Percentiles rank a stretch among this genome's conserved stretches.
Evolutionary conservation across 148 eudicot genomes (phyloP).

Genomic region (Rhododendron ovatum): DNA sequence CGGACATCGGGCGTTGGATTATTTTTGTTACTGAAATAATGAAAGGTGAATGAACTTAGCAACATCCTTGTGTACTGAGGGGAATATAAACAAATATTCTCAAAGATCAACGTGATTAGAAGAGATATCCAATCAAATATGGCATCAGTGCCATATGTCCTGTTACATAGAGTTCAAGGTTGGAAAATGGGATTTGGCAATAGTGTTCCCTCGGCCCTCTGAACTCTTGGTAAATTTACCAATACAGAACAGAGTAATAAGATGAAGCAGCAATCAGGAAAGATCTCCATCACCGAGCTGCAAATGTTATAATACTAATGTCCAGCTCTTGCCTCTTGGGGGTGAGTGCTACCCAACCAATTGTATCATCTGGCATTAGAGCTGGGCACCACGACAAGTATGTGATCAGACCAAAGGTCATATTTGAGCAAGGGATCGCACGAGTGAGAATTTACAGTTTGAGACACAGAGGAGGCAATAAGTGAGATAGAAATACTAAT

Average conservation of each 20-base stretch:
- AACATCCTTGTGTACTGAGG: background rate
- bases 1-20: background rate
- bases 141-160: background rate
- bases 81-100: background rate
- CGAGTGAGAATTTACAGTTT: background rate
- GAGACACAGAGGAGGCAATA: background rate
- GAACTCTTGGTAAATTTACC: background rate
- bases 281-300: background rate
- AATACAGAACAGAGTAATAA: background rate
- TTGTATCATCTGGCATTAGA: background rate
- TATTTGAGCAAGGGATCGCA: background rate
- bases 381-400: background rate
- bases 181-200: background rate
- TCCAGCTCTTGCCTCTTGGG: background rate
- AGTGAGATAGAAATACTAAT: background rate
- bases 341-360: background rate
- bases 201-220: background rate
- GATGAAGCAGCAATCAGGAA: background rate
- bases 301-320: background rate
- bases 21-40: background rate
- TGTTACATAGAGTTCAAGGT: background rate
- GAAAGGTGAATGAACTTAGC: background rate
- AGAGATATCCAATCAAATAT: background rate
- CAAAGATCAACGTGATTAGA: background rate
- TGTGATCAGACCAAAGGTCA: background rate